Evolutionary conservation across 768 basidiomycete genomes (phyloP).

Genomic region (Porphyrellus cyaneotinctus): DNA sequence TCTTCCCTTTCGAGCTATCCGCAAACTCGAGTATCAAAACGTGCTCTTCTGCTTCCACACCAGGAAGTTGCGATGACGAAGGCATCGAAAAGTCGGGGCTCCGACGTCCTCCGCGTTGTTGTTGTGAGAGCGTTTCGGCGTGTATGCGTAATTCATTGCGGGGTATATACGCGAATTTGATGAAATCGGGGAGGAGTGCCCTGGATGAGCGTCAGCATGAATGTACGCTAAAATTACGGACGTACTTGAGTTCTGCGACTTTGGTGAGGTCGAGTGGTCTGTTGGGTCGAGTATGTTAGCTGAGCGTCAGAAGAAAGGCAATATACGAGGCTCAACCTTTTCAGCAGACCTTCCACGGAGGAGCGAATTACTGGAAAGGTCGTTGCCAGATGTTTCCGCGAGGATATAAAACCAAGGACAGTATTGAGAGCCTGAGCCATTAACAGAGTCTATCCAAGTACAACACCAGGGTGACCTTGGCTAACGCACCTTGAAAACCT

Average conservation of each 20-base stretch:
- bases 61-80: slow-evolving; percentile 27
- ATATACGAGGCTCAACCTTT: slow-evolving; percentile 46
- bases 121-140: slow-evolving; percentile 28
- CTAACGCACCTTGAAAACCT: slow-evolving; percentile 43
- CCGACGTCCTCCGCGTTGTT: slow-evolving; percentile 25
- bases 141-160: slow-evolving; percentile 57
- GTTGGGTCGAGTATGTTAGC: slow-evolving; percentile 3
- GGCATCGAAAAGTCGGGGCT: slow-evolving; percentile 41
- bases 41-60: slow-evolving; percentile 39
- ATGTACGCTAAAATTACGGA: not conserved
- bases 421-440: slow-evolving; percentile 73
- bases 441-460: not conserved
- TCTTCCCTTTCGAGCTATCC: slow-evolving; percentile 38
- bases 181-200: slow-evolving; percentile 74
- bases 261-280: slow-evolving; percentile 76
- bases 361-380: slow-evolving; percentile 72
- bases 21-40: slow-evolving; percentile 51
- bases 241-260: slow-evolving; percentile 81
- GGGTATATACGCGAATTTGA: slow-evolving; percentile 81
- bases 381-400: slow-evolving; percentile 72
- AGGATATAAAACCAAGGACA: slow-evolving; percentile 82
- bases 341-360: slow-evolving; percentile 78
- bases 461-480: not conserved
- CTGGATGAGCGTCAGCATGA: slow-evolving; percentile 32
- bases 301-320: not conserved